Evolutionary conservation across 2,329 filamentous ascomycete species (phyloP), one percentile per base, ranked within the genome.

Genomic region (Metarhizium humberi): DNA sequence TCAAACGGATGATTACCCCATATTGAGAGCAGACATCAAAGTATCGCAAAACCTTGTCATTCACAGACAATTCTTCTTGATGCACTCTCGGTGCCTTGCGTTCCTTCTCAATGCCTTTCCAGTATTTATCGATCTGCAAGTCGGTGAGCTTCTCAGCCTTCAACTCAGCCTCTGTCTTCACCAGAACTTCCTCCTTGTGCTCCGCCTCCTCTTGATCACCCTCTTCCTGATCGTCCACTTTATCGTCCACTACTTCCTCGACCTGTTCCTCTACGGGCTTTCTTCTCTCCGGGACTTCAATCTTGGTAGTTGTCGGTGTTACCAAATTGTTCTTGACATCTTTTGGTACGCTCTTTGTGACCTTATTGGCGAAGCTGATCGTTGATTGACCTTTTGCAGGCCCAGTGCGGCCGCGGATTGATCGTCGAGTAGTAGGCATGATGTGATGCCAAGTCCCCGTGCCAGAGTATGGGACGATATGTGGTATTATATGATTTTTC

Each of bases 21-120:
- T 89, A 99, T 65, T 96, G 89, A 57, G 82, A 89, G 66, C 86
- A 94, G 61, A 95, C 87, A 69, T 99, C 94, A 72, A 94, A 99
- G 68, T 96, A 89, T 59, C 92, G 78, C 64, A 97, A 71, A 30
- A 97, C 84, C 76, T 92, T 96, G 77, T 97, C 92, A 55, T 87
- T 78, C 49, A 88, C 61, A 11, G 77, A 79, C 62, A 97, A 67
- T 2, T 78, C 85, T 63, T 86, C 71, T 71, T 95, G 90, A 66
- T 97, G 94, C 40, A 95, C 84, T 63, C 87, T 75, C 46, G 81
- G 80, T 18, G 88, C 82, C 57, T 78, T 78, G 62, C 90, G 78
- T 63, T 84, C 78, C 45, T 75, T 74, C 74, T 96, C 90, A 61
- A 92, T 82, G 11, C 70, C 70, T 60, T 75, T 76, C 91, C 91